A percentile compares a stretch with the other conserved stretches of the same genome.
These are phyloP conservation scores for Trichoderma aggressivum DNA, from an alignment of 2,329 filamentous ascomycete genomes.

Conservation along the genomic window DNA sequence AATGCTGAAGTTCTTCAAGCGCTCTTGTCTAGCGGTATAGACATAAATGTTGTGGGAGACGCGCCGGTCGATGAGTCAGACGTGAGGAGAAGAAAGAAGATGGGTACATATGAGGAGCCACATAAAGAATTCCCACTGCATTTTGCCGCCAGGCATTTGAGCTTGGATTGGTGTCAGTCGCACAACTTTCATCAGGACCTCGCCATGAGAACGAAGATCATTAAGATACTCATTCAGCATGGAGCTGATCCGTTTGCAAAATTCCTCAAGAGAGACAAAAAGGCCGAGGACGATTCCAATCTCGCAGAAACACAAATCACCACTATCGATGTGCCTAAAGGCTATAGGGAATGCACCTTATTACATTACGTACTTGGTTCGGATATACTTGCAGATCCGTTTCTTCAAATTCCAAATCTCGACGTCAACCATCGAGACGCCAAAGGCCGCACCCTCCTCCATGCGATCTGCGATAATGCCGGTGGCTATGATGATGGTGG, in stretches of 20 bases:
- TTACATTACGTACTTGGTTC: slow-evolving; percentile 25
- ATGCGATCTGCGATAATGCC: slow-evolving; percentile 22
- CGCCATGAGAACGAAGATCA: background rate
- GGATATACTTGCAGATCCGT: slow-evolving; percentile 13
- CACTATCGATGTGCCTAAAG: background rate
- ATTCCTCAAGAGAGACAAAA: background rate
- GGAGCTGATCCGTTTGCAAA: slow-evolving; percentile 28
- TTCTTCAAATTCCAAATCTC: slow-evolving; percentile 23
- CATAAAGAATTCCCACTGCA: slow-evolving; percentile 20
- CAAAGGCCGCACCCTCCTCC: slow-evolving; percentile 27
- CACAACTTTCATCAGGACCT: background rate
- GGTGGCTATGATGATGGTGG: slow-evolving; percentile 3
- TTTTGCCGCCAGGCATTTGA: background rate
- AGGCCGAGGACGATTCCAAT: fast-evolving
- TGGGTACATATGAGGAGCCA: no score
- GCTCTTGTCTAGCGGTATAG: slow-evolving; percentile 19
- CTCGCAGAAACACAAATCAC: background rate
- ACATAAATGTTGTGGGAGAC: slow-evolving; percentile 19
- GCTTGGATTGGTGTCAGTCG: background rate
- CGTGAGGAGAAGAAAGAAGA: background rate
- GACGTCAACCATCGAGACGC: slow-evolving; percentile 28
- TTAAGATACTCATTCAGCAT: slow-evolving; percentile 24
- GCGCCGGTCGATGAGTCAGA: background rate
- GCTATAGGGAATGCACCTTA: slow-evolving; percentile 21
- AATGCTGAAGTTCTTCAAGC: slow-evolving; percentile 10